phyloP scores from a whole-genome alignment of 2,329 filamentous ascomycete genomes.

The Cyphellophora attinorum region DNA sequence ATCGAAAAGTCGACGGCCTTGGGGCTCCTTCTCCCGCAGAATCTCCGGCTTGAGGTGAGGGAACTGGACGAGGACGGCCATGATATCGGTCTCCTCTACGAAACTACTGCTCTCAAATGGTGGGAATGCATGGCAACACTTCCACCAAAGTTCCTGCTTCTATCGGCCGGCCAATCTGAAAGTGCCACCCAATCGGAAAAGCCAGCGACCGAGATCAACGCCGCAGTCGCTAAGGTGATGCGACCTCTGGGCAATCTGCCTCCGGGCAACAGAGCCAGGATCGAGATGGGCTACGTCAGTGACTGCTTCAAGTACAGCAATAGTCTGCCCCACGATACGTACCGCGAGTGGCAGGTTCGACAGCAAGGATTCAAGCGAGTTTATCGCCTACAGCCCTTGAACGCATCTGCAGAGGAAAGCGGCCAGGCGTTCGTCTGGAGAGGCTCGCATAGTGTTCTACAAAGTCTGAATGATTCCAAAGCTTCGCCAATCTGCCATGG shows the following conservation, averaged over 20 bases:
- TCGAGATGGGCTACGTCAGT: background rate
- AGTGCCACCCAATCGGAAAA: background rate
- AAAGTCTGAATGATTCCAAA: background rate
- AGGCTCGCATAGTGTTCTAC: background rate
- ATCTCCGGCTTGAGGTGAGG: constrained; percentile 9
- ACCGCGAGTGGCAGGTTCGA: background rate
- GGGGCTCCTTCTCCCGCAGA: constrained; percentile 16
- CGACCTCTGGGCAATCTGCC: background rate
- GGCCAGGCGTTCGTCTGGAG: background rate
- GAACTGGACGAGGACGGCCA: constrained; percentile 4
- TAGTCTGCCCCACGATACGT: background rate
- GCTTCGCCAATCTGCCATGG: background rate
- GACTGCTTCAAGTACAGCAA: background rate
- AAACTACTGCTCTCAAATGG: constrained; percentile 3
- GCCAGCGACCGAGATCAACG: background rate
- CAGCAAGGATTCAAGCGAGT: background rate
- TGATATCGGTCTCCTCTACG: background rate
- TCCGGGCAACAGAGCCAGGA: background rate
- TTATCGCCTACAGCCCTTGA: background rate
- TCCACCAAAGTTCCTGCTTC: background rate
- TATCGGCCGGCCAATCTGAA: background rate
- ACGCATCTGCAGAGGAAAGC: background rate
- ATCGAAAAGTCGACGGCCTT: constrained; percentile 15
- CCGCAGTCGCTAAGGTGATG: background rate
- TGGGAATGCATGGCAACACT: background rate